A percentile compares a stretch with the other conserved stretches of the same genome.
Conservation (phyloP, 164 flowering plant species). For the Dillenia suffruticosa region DNA sequence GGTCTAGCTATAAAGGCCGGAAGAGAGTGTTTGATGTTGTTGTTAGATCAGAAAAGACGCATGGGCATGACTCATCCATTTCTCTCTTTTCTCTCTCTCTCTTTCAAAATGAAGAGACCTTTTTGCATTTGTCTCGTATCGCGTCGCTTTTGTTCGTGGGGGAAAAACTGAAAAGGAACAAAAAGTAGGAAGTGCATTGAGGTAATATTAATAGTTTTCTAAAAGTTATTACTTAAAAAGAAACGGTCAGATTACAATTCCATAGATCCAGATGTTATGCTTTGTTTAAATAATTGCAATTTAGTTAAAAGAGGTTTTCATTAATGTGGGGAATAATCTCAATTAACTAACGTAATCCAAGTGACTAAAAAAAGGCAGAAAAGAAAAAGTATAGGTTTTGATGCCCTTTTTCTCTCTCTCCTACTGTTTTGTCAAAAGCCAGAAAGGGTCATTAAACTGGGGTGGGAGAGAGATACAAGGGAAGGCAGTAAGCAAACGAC, state of each 20-base stretch:
- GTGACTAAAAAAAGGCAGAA: background rate
- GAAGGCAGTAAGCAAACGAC: constrained; percentile 21
- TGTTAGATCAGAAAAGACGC: constrained; percentile 29
- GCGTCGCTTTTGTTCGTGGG: too few species aligned
- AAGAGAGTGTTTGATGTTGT: constrained; percentile 1
- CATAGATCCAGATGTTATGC: too few species aligned
- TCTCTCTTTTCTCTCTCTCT: constrained; percentile 5
- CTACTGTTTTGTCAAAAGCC: constrained; percentile 1
- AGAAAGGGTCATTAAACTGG: background rate
- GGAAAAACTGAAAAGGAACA: too few species aligned
- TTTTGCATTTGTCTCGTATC: too few species aligned
- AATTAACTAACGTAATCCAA: background rate
- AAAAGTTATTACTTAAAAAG: too few species aligned
- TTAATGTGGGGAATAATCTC: too few species aligned
- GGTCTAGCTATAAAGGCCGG: constrained; percentile 14
- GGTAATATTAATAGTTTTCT: too few species aligned
- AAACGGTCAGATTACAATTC: too few species aligned
- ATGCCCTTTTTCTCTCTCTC: background rate
- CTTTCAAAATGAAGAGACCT: background rate
- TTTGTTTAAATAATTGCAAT: background rate
- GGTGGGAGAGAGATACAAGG: constrained; percentile 10
- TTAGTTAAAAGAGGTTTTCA: too few species aligned
- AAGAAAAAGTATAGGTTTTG: background rate
- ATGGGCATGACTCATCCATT: constrained; percentile 22
- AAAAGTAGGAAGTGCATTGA: too few species aligned